Evolutionary conservation across 2,329 filamentous ascomycete genomes (phyloP).

Genomic region (Aspergillus pseudotamarii): DNA sequence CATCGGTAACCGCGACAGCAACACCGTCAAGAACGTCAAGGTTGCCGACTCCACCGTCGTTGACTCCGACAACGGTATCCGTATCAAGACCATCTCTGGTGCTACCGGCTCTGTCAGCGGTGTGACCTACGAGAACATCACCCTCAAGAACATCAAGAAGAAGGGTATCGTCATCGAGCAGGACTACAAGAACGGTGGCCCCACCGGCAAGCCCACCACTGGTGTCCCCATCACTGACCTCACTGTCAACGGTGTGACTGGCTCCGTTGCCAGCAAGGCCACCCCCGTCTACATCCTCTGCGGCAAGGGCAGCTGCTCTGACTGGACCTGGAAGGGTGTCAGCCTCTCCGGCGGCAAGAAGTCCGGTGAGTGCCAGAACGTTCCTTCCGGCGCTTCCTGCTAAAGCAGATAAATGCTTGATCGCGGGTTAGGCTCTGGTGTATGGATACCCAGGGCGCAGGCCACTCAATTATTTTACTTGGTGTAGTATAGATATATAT

Average conservation of each 20-base stretch:
- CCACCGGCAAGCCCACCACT: constrained; percentile 40
- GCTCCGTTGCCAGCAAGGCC: constrained; percentile 37
- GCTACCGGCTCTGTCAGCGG: constrained; percentile 56
- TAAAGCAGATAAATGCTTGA: constrained; percentile 14
- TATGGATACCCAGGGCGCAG: background rate
- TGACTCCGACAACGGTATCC: constrained; percentile 60
- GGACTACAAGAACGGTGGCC: constrained; percentile 57
- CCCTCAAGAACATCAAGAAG: constrained; percentile 52
- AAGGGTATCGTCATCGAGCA: constrained; percentile 64
- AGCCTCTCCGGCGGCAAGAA: constrained; percentile 56
- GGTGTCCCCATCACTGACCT: constrained; percentile 47
- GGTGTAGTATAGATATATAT: background rate
- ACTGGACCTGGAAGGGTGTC: constrained; percentile 58
- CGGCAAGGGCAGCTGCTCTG: constrained; percentile 53
- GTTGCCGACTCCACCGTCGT: constrained; percentile 53
- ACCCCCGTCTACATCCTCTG: constrained; percentile 59
- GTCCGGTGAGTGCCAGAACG: constrained; percentile 44
- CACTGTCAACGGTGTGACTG: constrained; percentile 39
- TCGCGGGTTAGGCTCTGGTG: background rate
- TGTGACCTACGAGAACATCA: constrained; percentile 58
- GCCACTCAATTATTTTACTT: background rate
- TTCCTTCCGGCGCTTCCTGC: constrained; percentile 43
- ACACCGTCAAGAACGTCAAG: constrained; percentile 57
- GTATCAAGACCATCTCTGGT: constrained; percentile 60
- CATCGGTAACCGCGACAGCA: constrained; percentile 59